Evolutionary conservation across 495 filamentous ascomycete genomes (phyloP), one percentile per base, ranked within the genome.

Genomic region (Barbatosphaeria neglecta): DNA sequence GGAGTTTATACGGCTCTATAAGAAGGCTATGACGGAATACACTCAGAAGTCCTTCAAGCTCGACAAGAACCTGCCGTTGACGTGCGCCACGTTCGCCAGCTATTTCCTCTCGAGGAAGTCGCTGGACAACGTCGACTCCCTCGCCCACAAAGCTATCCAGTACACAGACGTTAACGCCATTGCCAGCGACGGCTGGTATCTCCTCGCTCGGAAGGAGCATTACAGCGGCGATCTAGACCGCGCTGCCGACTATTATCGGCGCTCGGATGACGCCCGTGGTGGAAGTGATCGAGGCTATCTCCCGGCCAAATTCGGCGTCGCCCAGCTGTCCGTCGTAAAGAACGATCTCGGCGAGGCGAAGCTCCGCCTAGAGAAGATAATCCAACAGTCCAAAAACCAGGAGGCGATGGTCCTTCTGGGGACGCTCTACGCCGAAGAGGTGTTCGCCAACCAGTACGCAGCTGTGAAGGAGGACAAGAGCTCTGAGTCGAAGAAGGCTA

Each of bases 101-200:
- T 95, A 92, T 64, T 95, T 95, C 67, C 70, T 95, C 16, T 76
- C 84, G 2, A 74, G 82, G 48, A 92, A 85, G 59, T 73, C 74
- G 3, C 82, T 86, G 58, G 52, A 75, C 2, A 84, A 83, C 41
- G 90, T 92, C 9, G 90, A 98, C 49, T 75, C 75, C 10, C 75
- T 97, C 8, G 86, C 92, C 22, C 83, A 90, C 59, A 92, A 90
- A 61, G 89, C 93, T 1, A 95, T 97, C 50, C 86, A 95, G 57
- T 78, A 85, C 48, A 96, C 90, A 2, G 92, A 98, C 59, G 89
- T 96, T 50, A 90, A 93, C 62, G 83, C 86, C 11, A 86, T 97
- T 59, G 90, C 90, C 2, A 95, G 88, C 60, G 92, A 98, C 56
- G 92, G 90, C 18, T 96, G 88, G 88, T 97, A 95, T 64, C 66